These are phyloP conservation scores for Achlya hypogyna DNA, from an alignment of 352 stramenopile species.

Conservation along the genomic window DNA sequence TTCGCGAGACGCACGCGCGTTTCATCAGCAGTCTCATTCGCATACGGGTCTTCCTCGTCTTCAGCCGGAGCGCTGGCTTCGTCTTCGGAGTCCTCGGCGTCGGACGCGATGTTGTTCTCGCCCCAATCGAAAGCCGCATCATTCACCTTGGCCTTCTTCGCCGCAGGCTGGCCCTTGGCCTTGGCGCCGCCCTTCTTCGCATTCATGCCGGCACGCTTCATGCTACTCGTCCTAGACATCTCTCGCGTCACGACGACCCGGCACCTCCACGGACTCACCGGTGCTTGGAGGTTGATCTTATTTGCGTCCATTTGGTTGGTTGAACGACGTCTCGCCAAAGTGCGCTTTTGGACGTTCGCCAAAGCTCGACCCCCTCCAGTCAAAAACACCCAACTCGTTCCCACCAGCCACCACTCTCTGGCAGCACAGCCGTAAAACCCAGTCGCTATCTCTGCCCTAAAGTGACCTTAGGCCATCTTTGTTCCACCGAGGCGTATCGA, in stretches of 20 bases:
- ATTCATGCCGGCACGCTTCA: not conserved
- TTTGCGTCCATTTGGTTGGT: slow-evolving; percentile 4
- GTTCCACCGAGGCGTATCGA: no score
- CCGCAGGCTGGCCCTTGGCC: not conserved
- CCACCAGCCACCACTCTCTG: no score
- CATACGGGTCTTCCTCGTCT: slow-evolving; percentile 37
- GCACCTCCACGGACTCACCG: not conserved
- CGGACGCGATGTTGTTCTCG: slow-evolving; percentile 45
- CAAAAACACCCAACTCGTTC: not conserved
- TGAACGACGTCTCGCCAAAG: not conserved
- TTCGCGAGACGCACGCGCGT: slow-evolving; percentile 84
- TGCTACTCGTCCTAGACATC: not conserved
- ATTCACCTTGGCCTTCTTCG: slow-evolving; percentile 36
- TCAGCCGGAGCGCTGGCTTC: slow-evolving; percentile 29
- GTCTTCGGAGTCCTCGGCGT: slow-evolving; percentile 51
- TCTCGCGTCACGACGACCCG: not conserved
- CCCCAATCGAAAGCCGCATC: slow-evolving; percentile 75
- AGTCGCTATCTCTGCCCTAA: no score
- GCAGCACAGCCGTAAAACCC: no score
- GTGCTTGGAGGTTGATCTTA: not conserved
- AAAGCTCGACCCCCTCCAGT: not conserved
- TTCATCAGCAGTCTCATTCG: slow-evolving; percentile 78
- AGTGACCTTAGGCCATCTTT: no score
- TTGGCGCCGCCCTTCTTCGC: not conserved
- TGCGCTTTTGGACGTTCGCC: not conserved